A percentile compares a stretch with the other conserved stretches of the same genome.
phyloP scores from a whole-genome alignment of 441 rosid genomes.

The Corymbia calophylla region DNA sequence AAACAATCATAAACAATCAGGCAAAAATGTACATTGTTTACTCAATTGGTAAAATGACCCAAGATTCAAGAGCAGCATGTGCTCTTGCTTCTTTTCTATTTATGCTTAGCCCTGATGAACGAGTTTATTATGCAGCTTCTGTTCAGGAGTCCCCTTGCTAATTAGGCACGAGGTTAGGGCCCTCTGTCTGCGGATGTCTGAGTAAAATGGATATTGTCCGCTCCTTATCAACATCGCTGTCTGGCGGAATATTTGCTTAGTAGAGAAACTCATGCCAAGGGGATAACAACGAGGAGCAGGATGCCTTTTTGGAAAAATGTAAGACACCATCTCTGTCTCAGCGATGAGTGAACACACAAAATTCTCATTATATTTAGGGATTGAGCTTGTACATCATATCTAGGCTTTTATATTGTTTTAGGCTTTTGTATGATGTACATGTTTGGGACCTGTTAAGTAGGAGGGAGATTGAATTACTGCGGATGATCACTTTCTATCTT shows the following conservation, averaged over 20 bases:
- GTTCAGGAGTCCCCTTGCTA: too few species aligned
- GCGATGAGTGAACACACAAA: background rate
- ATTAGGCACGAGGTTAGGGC: too few species aligned
- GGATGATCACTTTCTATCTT: background rate
- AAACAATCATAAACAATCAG: too few species aligned
- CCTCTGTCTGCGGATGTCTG: too few species aligned
- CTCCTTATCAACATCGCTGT: too few species aligned
- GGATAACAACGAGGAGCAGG: too few species aligned
- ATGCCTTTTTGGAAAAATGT: background rate
- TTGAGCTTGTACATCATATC: background rate
- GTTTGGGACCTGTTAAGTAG: background rate
- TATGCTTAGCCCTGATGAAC: background rate
- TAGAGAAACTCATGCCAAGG: too few species aligned
- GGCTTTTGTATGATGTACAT: background rate
- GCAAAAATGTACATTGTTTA: background rate
- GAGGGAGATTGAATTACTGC: background rate
- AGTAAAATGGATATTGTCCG: too few species aligned
- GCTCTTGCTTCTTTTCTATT: background rate
- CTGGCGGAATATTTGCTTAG: too few species aligned
- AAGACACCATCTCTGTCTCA: background rate
- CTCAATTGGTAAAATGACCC: background rate
- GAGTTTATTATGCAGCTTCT: too few species aligned
- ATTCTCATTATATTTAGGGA: background rate
- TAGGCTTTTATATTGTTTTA: background rate
- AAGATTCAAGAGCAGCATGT: background rate